Base-by-base conservation (phyloP, 2,329 filamentous ascomycete genomes). In the Ophiobolus disseminans region DNA sequence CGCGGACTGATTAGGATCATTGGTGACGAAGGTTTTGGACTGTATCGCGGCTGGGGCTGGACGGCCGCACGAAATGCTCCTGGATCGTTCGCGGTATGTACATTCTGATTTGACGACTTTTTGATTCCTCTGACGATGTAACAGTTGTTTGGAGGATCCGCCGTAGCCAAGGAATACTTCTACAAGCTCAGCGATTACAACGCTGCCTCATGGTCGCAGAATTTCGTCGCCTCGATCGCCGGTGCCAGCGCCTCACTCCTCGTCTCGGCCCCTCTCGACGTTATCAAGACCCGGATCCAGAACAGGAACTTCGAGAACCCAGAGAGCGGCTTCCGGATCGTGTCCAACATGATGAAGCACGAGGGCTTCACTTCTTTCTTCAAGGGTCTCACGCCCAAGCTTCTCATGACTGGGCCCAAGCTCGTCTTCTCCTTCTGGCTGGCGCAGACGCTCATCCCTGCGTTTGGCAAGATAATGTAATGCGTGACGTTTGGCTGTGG, bases 401-500 rank as follows among this genome's bases (percentile, higher is more conserved):
- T 99, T 58, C 83, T 99, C 69, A 99, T 99, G 94, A 99, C 94
- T 13, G 95, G 94, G 19, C 94, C 94, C 57, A 99, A 99, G 84
- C 84, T 99, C 53, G 94, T 97, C 56, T 99, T 99, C 82, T 97
- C 92, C 53, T 99, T 99, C 86, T 99, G 94, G 94, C 86, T 99
- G 71, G 94, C 94, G 48, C 94, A 99, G 82, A 97, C 94, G 22
- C 81, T 99, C 67, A 99, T 99, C 71, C 94, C 94, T 41, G 88
- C 91, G 30, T 97, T 97, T 75, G 90, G 85, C 68, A 85, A 86
- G 74, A 72, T 86, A 50, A 76, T 86, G 73, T 85, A 80, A 61
- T 52, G 35, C 45, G 35, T 39, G 40, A 51, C 41, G 36, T 40
- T 55, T 48, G 48, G 45, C 43, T 45, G 38, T 43, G 36, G 48